phyloP scores from a whole-genome alignment of 2,329 filamentous ascomycete genomes.

The Bipolaris victoriae region DNA sequence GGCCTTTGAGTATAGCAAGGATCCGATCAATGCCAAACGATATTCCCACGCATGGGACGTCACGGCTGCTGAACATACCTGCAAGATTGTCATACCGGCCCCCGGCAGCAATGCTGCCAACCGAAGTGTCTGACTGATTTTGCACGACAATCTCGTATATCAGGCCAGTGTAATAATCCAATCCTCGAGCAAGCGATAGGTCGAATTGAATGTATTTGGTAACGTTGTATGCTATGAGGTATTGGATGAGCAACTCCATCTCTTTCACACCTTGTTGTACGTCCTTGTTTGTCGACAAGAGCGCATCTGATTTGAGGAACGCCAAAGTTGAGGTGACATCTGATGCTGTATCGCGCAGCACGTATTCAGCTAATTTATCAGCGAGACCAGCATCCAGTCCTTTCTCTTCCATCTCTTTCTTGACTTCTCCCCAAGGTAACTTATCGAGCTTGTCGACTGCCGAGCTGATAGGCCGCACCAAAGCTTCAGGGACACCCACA shows the following conservation, averaged over 20 bases:
- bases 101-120: slow-evolving; percentile 62
- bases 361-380: slow-evolving; percentile 81
- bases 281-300: slow-evolving; percentile 70
- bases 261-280: slow-evolving; percentile 80
- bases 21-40: slow-evolving; percentile 92
- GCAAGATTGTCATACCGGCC: slow-evolving; percentile 81
- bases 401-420: slow-evolving; percentile 89
- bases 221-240: slow-evolving; percentile 75
- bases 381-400: slow-evolving; percentile 76
- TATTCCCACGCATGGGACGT: slow-evolving; percentile 84
- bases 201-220: slow-evolving; percentile 80
- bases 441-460: slow-evolving; percentile 95
- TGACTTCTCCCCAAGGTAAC: slow-evolving; percentile 80
- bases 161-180: slow-evolving; percentile 85
- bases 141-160: slow-evolving; percentile 82
- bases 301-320: slow-evolving; percentile 67
- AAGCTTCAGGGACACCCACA: slow-evolving; percentile 81
- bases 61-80: slow-evolving; percentile 83
- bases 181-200: slow-evolving; percentile 80
- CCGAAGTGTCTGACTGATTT: background rate
- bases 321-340: slow-evolving; percentile 58
- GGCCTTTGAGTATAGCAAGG: slow-evolving; percentile 83
- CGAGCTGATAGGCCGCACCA: slow-evolving; percentile 83
- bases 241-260: slow-evolving; percentile 76
- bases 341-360: slow-evolving; percentile 69